Base-by-base conservation (phyloP, 768 basidiomycete genomes). In the Lactifluus hygrophoroides region DNA sequence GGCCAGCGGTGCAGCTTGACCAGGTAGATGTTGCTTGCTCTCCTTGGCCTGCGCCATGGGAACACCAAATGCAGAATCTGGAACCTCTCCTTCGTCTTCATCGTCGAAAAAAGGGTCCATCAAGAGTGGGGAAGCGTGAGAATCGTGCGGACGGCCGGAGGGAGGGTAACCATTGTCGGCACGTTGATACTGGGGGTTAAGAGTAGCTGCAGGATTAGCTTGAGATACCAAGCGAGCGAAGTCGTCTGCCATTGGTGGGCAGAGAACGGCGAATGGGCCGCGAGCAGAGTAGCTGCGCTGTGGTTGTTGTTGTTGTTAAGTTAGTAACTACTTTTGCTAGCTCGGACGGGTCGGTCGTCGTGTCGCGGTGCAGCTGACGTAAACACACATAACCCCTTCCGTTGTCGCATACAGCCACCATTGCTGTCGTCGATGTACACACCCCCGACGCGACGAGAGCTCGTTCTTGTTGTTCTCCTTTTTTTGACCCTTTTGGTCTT, bases 31-130 rank as follows among this genome's bases (percentile, higher is more conserved):
- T 0, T 88, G 70, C 0, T 73, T 74, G 64, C 76, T 78, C 49
- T 77, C 78, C 58, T 75, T 74, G 10, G 72, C 75, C 61, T 73
- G 76, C 74, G 72, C 74, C 13, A 76, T 67, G 1, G 63, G 61
- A n/a, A 78, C 72, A 38, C 80, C 80, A 70, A 86, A 86, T n/a
- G 81, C 81, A 19, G 84, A 83, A 70, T 86, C 85, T 16, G 83
- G 81, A 30, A 75, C 65, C 58, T 85, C 82, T 57, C 70, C 69
- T 54, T 90, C 88, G 63, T 88, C 85, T 54, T 86, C 88, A 69
- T 91, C 90, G 70, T 89, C 86, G 71, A 92, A 92, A 70, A 92
- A 92, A n/a, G 88, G 89, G 71, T 92, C 90, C 72, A 92, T 75
- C 16, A 53, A 55, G n/a, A 61, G 64, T n/a, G 64, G 60, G 23